Percentiles rank a stretch among this genome's conserved stretches.
These are phyloP conservation scores for Verticillium nubilum DNA, from an alignment of 2,329 filamentous ascomycete genomes.

Conservation along the genomic window DNA sequence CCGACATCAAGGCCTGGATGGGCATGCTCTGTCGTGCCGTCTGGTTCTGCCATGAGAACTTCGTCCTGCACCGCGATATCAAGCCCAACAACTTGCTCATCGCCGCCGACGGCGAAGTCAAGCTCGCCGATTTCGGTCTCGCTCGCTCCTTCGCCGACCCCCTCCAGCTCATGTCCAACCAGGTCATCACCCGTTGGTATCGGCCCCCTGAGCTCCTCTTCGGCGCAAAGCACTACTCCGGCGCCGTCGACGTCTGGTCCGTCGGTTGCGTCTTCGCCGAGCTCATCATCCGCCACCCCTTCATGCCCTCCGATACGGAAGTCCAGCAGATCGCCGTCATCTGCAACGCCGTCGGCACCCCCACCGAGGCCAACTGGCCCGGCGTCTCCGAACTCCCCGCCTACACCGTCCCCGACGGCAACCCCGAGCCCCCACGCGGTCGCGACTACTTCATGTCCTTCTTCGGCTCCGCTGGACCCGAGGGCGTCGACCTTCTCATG, in stretches of 20 bases:
- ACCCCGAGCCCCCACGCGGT: constrained; percentile 54
- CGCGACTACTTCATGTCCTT: constrained; percentile 67
- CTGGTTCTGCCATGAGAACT: constrained; percentile 96
- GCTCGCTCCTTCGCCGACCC: constrained; percentile 87
- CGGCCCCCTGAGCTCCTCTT: constrained; percentile 90
- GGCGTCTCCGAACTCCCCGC: constrained; percentile 76
- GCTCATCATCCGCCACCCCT: constrained; percentile 75
- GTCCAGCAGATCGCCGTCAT: constrained; percentile 83
- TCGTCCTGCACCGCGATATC: constrained; percentile 92
- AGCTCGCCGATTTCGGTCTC: constrained; percentile 96
- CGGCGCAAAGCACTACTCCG: constrained; percentile 81
- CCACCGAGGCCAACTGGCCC: constrained; percentile 92
- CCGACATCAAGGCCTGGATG: constrained; percentile 98
- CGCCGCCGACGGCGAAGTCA: constrained; percentile 85
- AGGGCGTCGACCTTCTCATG: constrained; percentile 85
- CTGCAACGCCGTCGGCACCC: constrained; percentile 79
- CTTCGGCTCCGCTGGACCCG: constrained; percentile 74
- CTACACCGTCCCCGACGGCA: constrained; percentile 64
- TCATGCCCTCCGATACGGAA: constrained; percentile 78
- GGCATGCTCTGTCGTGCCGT: constrained; percentile 90
- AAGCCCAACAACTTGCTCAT: constrained; percentile 98
- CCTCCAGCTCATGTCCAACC: constrained; percentile 80
- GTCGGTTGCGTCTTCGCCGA: constrained; percentile 92
- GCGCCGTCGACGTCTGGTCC: constrained; percentile 90
- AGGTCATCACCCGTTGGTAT: constrained; percentile 97